These are phyloP conservation scores for Ananas comosus DNA, from an alignment of 176 grass and related monocot species.

Conservation along the genomic window DNA sequence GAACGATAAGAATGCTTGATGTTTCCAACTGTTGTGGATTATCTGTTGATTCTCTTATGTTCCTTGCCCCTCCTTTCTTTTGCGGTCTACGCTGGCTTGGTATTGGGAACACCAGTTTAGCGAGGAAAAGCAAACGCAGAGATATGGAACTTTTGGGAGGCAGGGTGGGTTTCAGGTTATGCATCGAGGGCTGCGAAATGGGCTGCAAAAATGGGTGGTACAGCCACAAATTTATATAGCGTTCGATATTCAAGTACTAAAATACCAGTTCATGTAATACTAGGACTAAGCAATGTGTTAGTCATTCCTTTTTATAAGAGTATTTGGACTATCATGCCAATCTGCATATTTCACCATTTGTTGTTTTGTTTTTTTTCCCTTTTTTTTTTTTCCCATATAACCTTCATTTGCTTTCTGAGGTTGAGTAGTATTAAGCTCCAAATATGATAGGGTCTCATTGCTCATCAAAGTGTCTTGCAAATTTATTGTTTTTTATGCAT, in stretches of 20 bases:
- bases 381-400: no score
- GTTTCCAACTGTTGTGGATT: conserved; percentile 52
- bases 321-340: no score
- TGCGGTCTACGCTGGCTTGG: conserved; percentile 83
- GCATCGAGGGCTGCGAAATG: conserved; percentile 61
- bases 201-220: conserved; percentile 71
- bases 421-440: no score
- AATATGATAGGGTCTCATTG: no score
- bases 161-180: conserved; percentile 61
- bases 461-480: no score
- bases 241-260: neutral
- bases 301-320: no score
- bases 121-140: conserved; percentile 34
- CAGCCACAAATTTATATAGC: conserved; percentile 27
- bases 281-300: neutral
- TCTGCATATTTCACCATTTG: no score
- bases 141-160: conserved; percentile 34
- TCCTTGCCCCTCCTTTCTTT: conserved; percentile 49
- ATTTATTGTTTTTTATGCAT: no score
- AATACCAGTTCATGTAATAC: neutral
- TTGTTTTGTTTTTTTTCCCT: no score
- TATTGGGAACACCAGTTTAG: conserved; percentile 55
- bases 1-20: conserved; percentile 76
- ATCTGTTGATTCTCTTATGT: conserved; percentile 44
- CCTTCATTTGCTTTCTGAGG: no score